A percentile compares a stretch with the other conserved stretches of the same genome.
Conservation (phyloP, 768 basidiomycete species). For the Lactarius pseudohatsudake region DNA sequence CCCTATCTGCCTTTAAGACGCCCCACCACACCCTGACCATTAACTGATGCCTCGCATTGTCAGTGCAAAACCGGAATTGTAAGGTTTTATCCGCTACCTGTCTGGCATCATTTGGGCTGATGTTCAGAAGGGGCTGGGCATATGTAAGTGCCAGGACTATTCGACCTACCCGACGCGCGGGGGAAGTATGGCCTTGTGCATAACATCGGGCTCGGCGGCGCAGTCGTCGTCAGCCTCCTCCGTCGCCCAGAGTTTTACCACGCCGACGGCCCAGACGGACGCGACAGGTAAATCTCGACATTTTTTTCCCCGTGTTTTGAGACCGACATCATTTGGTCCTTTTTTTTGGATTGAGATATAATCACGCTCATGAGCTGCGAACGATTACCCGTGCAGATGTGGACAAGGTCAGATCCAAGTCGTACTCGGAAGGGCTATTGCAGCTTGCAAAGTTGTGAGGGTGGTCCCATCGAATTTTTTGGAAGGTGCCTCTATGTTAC, state of each 20-base stretch:
- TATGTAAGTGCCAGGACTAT: conserved; percentile 77
- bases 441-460: conserved; percentile 42
- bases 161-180: conserved; percentile 57
- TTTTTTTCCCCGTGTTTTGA: too few species aligned
- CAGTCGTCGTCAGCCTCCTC: conserved; percentile 72
- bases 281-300: conserved; percentile 47
- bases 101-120: background rate
- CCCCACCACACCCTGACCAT: conserved; percentile 28
- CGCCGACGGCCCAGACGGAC: conserved; percentile 63
- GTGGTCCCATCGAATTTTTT: background rate
- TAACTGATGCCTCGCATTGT: too few species aligned
- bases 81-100: conserved; percentile 18
- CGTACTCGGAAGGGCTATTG: conserved; percentile 48
- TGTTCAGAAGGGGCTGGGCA: conserved; percentile 68
- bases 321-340: too few species aligned
- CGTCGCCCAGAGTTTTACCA: conserved; percentile 77
- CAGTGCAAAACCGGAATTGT: conserved; percentile 79
- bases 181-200: conserved; percentile 83
- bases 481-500: background rate
- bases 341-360: conserved; percentile 52
- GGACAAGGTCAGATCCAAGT: conserved; percentile 72
- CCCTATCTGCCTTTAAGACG: too few species aligned
- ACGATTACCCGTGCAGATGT: conserved; percentile 63
- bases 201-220: conserved; percentile 81
- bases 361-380: conserved; percentile 69